These are phyloP conservation scores for Phaseolus coccineus DNA, from an alignment of 331 rosid genomes.

Conservation along the genomic window DNA sequence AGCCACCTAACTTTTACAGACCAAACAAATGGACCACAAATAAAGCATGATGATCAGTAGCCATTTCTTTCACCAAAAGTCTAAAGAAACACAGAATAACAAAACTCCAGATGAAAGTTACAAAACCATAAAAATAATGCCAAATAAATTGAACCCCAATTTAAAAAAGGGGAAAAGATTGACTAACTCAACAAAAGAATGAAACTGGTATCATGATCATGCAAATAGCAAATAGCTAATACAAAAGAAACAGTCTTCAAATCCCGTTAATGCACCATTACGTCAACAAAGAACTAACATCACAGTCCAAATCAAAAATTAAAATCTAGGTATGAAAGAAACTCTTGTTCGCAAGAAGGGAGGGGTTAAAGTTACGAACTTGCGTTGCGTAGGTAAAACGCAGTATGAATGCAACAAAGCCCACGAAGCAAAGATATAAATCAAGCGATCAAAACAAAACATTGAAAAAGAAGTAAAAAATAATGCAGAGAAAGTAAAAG, in stretches of 20 bases:
- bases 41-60: background rate
- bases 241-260: background rate
- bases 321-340: background rate
- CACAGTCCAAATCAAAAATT: background rate
- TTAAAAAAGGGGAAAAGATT: background rate
- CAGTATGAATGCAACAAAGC: background rate
- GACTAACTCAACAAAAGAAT: background rate
- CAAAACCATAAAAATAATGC: background rate
- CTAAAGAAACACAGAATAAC: background rate
- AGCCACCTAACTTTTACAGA: background rate
- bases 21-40: constrained; percentile 23
- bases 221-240: constrained; percentile 1
- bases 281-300: background rate
- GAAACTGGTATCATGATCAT: background rate
- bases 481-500: background rate
- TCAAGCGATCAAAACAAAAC: background rate
- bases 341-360: background rate
- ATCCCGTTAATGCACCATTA: background rate
- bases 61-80: constrained; percentile 16
- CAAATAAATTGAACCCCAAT: background rate
- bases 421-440: background rate
- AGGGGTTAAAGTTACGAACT: constrained; percentile 5
- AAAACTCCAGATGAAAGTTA: background rate
- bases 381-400: background rate
- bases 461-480: background rate